A percentile compares a stretch with the other conserved stretches of the same genome.
Evolutionary conservation across 2,329 filamentous ascomycete species (phyloP).

Genomic region (Bipolaris gigantea): DNA sequence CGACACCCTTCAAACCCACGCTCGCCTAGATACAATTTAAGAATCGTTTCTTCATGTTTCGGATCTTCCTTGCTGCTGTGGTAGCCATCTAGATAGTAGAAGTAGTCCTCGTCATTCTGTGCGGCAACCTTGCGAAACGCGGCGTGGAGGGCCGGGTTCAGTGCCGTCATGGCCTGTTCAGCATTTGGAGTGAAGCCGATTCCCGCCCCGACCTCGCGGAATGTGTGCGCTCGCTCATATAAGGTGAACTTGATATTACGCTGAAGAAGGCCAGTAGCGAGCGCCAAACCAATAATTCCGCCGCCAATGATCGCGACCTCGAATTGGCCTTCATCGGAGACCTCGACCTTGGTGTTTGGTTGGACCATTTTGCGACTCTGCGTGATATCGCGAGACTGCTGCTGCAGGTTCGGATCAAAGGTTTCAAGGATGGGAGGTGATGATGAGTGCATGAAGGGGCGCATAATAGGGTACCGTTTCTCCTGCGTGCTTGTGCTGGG

Average conservation of each 20-base stretch:
- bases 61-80: slow-evolving; percentile 1
- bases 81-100: not conserved
- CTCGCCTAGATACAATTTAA: slow-evolving; percentile 17
- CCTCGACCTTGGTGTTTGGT: not conserved
- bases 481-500: not conserved
- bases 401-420: not conserved
- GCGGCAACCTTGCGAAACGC: slow-evolving; percentile 43
- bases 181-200: slow-evolving; percentile 51
- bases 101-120: slow-evolving; percentile 23
- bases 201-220: slow-evolving; percentile 25
- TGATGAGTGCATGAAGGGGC: not conserved
- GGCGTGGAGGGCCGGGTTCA: slow-evolving; percentile 45
- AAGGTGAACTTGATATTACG: slow-evolving; percentile 18
- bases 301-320: slow-evolving; percentile 25
- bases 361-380: not conserved
- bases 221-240: slow-evolving; percentile 17
- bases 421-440: not conserved
- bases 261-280: slow-evolving; percentile 16
- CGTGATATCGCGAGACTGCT: not conserved
- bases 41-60: slow-evolving; percentile 14
- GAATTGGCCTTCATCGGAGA: not conserved
- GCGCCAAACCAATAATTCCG: slow-evolving; percentile 20
- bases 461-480: not conserved
- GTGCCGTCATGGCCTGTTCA: slow-evolving; percentile 53
- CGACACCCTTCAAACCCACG: slow-evolving; percentile 19